phyloP scores from a whole-genome alignment of 306 rosid species.

The Vigna radiata region DNA sequence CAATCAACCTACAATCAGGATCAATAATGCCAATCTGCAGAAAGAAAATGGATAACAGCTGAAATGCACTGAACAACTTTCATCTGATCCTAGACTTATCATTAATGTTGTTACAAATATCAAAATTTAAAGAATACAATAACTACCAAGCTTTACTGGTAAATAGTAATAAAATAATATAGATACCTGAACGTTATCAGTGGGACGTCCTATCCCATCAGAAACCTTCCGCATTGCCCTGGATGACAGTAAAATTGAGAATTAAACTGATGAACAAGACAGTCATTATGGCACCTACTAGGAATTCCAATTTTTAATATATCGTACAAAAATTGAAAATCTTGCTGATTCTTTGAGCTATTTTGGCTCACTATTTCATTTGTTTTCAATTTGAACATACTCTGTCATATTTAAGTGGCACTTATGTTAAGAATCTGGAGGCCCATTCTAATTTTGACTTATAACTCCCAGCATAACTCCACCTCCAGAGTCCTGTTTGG shows the following conservation, averaged over 20 bases:
- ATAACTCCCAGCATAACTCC: neutral
- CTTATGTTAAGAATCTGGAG: neutral
- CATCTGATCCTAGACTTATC: conserved; percentile 26
- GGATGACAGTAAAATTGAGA: conserved; percentile 32
- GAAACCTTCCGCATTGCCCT: conserved; percentile 99
- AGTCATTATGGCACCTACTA: neutral
- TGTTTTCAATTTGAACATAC: neutral
- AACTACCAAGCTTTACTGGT: neutral
- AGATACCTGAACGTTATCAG: conserved; percentile 94
- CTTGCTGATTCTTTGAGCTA: neutral
- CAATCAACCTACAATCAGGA: conserved; percentile 96
- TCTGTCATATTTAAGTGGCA: neutral
- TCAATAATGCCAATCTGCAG: conserved; percentile 97
- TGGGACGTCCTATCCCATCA: conserved; percentile 97
- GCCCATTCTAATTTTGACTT: conserved; percentile 4
- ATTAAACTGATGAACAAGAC: conserved; percentile 21
- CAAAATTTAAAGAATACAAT: conserved; percentile 34
- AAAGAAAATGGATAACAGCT: conserved; percentile 26
- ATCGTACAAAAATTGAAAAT: neutral
- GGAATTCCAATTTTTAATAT: conserved; percentile 6
- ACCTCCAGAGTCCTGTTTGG: neutral
- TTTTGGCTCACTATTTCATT: neutral
- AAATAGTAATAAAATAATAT: neutral
- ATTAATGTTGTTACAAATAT: conserved; percentile 13
- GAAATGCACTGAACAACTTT: conserved; percentile 29